phyloP scores from a whole-genome alignment of 805 yeast species.

The Ogataea henricii region DNA sequence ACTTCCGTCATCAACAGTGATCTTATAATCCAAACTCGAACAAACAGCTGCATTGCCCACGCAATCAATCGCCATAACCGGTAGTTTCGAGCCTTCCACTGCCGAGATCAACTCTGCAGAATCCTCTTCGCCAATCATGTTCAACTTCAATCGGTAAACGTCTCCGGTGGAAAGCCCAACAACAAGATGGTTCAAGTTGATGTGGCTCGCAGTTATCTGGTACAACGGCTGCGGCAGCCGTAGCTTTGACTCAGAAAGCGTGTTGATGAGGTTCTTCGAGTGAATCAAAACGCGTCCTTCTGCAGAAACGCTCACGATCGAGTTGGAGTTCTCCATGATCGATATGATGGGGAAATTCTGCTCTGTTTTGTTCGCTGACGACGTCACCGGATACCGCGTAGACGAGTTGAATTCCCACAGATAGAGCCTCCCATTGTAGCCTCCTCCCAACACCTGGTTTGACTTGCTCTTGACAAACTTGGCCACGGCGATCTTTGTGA shows the following conservation, averaged over 20 bases:
- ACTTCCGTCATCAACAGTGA: conserved; percentile 6
- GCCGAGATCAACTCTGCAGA: conserved; percentile 10
- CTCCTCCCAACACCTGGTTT: conserved; percentile 48
- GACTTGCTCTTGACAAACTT: conserved; percentile 43
- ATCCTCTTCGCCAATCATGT: conserved; percentile 14
- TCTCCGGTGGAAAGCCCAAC: conserved; percentile 30
- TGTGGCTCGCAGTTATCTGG: conserved; percentile 22
- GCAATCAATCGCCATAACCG: conserved; percentile 25
- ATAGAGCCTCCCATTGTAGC: conserved; percentile 50
- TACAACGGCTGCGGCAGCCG: conserved; percentile 8
- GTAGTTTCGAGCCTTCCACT: conserved; percentile 12
- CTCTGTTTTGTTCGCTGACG: conserved; percentile 9
- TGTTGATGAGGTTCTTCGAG: conserved; percentile 27
- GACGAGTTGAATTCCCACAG: conserved; percentile 47
- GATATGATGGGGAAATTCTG: conserved; percentile 22
- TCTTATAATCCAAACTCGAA: conserved; percentile 16
- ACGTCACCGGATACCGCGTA: conserved; percentile 29
- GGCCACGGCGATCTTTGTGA: conserved; percentile 41
- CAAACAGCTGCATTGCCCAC: conserved; percentile 7
- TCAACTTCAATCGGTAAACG: conserved; percentile 16
- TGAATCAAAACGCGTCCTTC: conserved; percentile 25
- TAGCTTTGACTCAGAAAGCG: conserved; percentile 16
- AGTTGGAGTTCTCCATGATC: conserved; percentile 28
- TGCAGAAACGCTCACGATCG: conserved; percentile 26
- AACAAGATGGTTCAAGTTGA: conserved; percentile 23